Percentiles rank a stretch among this genome's conserved stretches.
Evolutionary conservation across 1,284 basidiomycete species (phyloP).

Genomic region (Laetiporus sulphureus): DNA sequence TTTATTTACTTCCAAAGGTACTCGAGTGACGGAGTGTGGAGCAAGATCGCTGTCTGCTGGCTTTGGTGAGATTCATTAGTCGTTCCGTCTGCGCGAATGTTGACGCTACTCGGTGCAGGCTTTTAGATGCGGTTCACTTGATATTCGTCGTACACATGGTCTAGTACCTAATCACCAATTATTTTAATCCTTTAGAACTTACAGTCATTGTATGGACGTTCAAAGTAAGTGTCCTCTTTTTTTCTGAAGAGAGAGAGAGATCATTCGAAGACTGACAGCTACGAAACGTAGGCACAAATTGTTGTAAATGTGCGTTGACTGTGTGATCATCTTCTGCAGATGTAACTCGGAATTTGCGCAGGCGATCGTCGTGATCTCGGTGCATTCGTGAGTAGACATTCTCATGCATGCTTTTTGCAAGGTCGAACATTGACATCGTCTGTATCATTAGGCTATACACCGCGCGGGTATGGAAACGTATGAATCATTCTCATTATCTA

Average conservation of each 20-base stretch:
- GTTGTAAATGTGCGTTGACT: not conserved
- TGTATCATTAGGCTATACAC: not conserved
- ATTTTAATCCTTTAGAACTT: not conserved
- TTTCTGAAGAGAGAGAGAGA: not conserved
- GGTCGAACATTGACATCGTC: too few species aligned
- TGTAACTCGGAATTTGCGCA: too few species aligned
- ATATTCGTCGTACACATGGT: not conserved
- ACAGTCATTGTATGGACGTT: not conserved
- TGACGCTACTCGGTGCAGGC: too few species aligned
- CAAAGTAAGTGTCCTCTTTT: not conserved
- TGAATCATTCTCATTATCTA: too few species aligned
- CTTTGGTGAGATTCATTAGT: not conserved
- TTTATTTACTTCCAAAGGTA: not conserved
- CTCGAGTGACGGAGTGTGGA: not conserved
- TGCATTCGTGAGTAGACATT: not conserved
- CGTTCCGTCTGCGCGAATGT: too few species aligned
- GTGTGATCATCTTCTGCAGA: too few species aligned
- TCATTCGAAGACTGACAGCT: not conserved
- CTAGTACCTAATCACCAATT: slow-evolving; percentile 1
- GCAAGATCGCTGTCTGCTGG: not conserved
- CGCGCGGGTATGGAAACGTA: not conserved
- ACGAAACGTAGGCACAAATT: not conserved
- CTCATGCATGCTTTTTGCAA: too few species aligned
- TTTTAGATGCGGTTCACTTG: not conserved
- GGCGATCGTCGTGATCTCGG: not conserved